These are phyloP conservation scores for Neofusicoccum kwambonambiense DNA, from an alignment of 2,329 filamentous ascomycete species.

Conservation along the genomic window DNA sequence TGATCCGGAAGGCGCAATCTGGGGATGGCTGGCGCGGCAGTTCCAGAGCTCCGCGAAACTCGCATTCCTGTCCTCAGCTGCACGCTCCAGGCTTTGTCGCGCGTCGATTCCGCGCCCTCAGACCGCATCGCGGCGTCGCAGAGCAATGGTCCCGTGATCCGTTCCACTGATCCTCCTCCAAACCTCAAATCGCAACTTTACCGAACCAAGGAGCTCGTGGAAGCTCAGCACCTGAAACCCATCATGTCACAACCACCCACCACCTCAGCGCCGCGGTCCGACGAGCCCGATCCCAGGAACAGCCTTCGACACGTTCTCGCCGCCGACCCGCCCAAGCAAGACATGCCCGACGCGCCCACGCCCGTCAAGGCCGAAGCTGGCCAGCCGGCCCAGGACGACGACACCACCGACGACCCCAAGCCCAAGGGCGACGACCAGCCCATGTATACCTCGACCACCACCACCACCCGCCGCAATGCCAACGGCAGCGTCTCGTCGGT, in stretches of 20 bases:
- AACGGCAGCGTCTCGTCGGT: constrained; percentile 66
- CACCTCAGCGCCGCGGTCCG: constrained; percentile 15
- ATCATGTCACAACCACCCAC: constrained; percentile 18
- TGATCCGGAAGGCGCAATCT: not conserved
- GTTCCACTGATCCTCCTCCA: constrained; percentile 8
- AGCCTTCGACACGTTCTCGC: constrained; percentile 41
- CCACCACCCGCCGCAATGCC: constrained; percentile 58
- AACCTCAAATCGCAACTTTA: constrained; percentile 15
- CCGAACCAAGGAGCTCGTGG: constrained; percentile 18
- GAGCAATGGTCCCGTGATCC: constrained; percentile 17
- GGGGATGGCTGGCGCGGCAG: not conserved
- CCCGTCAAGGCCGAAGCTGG: constrained; percentile 28
- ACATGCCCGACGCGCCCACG: constrained; percentile 21
- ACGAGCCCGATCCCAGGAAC: constrained; percentile 35
- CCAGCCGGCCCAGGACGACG: constrained; percentile 31
- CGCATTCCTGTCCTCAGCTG: constrained; percentile 9
- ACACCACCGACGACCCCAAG: constrained; percentile 30
- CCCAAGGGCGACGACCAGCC: constrained; percentile 29
- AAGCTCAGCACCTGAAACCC: constrained; percentile 18
- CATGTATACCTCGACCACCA: constrained; percentile 50
- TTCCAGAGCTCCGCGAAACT: constrained; percentile 5
- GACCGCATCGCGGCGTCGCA: not conserved
- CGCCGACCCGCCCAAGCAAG: constrained; percentile 33
- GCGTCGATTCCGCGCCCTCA: not conserved
- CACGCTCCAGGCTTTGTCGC: constrained; percentile 2